Percentiles rank a stretch among this genome's conserved stretches.
Evolutionary conservation across 2,329 filamentous ascomycete species (phyloP).

Genomic region (Diaporthe sp.): DNA sequence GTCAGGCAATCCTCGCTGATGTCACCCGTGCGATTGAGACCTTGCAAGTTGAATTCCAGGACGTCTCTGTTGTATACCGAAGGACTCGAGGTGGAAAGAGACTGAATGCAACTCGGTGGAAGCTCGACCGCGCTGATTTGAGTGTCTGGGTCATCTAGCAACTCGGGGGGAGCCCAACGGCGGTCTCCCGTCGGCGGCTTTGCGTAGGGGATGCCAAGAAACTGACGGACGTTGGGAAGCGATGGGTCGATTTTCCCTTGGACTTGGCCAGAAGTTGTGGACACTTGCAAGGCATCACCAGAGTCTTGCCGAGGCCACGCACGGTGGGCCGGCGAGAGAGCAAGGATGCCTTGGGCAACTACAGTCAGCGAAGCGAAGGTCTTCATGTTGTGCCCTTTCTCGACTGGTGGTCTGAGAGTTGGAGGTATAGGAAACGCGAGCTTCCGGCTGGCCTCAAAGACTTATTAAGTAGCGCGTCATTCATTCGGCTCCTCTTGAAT

Average conservation of each 20-base stretch:
- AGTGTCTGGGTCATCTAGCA: conserved; percentile 8
- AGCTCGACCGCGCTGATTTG: conserved; percentile 12
- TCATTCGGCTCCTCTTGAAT: neutral
- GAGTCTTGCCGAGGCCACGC: neutral
- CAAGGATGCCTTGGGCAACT: neutral
- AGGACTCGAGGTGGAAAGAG: conserved; percentile 9
- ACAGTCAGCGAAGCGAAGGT: neutral
- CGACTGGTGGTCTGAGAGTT: neutral
- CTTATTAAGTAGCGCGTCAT: neutral
- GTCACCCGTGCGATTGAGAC: neutral
- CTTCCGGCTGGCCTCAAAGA: neutral
- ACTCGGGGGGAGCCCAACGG: conserved; percentile 31
- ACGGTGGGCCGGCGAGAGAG: neutral
- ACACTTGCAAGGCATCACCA: neutral
- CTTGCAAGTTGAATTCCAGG: conserved; percentile 10
- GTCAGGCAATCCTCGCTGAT: conserved; percentile 55
- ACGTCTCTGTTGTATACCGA: conserved; percentile 18
- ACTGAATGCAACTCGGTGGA: conserved; percentile 14
- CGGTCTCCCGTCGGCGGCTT: conserved; percentile 31
- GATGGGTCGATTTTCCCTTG: conserved; percentile 1
- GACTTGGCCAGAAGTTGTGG: neutral
- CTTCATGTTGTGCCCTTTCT: neutral
- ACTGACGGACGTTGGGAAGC: conserved; percentile 12
- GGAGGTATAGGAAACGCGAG: neutral
- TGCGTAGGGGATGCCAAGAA: conserved; percentile 30